phyloP scores from a whole-genome alignment of 805 yeast genomes.

The Candida silvatica region DNA sequence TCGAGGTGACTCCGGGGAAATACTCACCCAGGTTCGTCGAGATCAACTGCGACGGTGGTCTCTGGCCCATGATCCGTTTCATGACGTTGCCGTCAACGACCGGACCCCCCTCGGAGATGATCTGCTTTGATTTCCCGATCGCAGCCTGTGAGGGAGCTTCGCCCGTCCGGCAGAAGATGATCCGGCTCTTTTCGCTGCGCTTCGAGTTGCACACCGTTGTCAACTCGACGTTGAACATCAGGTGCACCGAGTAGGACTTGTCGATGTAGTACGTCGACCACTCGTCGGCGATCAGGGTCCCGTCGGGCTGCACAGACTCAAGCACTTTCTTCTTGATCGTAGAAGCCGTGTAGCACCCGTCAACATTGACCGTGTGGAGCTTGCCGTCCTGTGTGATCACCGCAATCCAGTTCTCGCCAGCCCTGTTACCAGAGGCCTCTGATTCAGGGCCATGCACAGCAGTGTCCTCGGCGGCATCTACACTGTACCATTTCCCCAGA shows the following conservation, averaged over 20 bases:
- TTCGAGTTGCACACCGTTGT: conserved; percentile 76
- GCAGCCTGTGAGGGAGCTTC: conserved; percentile 60
- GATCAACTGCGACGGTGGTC: conserved; percentile 91
- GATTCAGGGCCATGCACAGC: conserved; percentile 2
- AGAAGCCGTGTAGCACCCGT: conserved; percentile 75
- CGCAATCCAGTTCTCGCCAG: conserved; percentile 27
- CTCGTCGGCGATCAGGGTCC: conserved; percentile 27
- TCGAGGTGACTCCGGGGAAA: conserved; percentile 76
- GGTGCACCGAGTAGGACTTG: conserved; percentile 19
- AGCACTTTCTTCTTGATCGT: conserved; percentile 53
- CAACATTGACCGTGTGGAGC: conserved; percentile 56
- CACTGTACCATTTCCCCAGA: conserved; percentile 6
- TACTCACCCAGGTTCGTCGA: conserved; percentile 84
- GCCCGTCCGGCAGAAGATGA: conserved; percentile 39
- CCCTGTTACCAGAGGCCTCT: conserved; percentile 1
- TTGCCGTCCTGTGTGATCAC: conserved; percentile 73
- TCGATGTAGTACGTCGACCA: conserved; percentile 54
- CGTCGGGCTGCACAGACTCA: not conserved
- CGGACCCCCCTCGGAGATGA: conserved; percentile 4
- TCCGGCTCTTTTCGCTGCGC: conserved; percentile 35
- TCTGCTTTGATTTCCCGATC: conserved; percentile 40
- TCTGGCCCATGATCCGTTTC: conserved; percentile 58
- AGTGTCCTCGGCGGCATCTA: not conserved
- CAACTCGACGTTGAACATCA: conserved; percentile 68
- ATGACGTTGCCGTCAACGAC: conserved; percentile 7